phyloP scores from a whole-genome alignment of 345 rosid species.

The Arabidopsis arenosa region DNA sequence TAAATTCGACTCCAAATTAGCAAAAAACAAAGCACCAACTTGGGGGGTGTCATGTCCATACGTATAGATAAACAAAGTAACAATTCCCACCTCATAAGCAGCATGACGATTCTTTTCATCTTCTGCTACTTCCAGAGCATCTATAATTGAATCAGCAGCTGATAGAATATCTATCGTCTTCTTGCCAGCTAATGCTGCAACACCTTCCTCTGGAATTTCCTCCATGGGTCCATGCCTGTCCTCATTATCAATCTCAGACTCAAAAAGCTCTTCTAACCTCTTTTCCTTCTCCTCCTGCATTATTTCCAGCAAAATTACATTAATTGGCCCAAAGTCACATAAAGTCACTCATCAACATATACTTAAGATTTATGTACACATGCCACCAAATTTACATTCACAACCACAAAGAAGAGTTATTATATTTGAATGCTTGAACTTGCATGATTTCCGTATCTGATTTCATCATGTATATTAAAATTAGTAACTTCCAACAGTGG shows the following conservation, averaged over 20 bases:
- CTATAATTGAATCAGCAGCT: slow-evolving; percentile 80
- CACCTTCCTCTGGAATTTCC: slow-evolving; percentile 94
- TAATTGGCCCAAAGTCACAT: not conserved
- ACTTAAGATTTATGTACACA: not conserved
- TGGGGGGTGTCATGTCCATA: slow-evolving; percentile 5
- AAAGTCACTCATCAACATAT: not conserved
- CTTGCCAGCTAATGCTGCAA: slow-evolving; percentile 85
- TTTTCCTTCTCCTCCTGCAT: slow-evolving; percentile 96
- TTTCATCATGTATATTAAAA: not conserved
- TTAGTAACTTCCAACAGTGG: slow-evolving; percentile 4
- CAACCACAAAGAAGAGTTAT: not conserved
- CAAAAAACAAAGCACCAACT: not conserved
- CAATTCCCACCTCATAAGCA: slow-evolving; percentile 65
- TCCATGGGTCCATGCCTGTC: slow-evolving; percentile 65
- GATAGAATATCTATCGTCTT: slow-evolving; percentile 76
- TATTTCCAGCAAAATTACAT: slow-evolving; percentile 33
- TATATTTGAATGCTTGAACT: not conserved
- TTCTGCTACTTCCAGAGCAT: slow-evolving; percentile 80
- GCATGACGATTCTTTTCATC: slow-evolving; percentile 66
- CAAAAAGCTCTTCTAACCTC: slow-evolving; percentile 91
- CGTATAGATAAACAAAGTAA: not conserved
- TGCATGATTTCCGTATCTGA: not conserved
- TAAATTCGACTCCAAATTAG: not conserved
- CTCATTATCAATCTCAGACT: slow-evolving; percentile 77
- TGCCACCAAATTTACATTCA: not conserved